Base-by-base conservation (phyloP, 768 basidiomycete species). In the Neoboletus magnificus region DNA sequence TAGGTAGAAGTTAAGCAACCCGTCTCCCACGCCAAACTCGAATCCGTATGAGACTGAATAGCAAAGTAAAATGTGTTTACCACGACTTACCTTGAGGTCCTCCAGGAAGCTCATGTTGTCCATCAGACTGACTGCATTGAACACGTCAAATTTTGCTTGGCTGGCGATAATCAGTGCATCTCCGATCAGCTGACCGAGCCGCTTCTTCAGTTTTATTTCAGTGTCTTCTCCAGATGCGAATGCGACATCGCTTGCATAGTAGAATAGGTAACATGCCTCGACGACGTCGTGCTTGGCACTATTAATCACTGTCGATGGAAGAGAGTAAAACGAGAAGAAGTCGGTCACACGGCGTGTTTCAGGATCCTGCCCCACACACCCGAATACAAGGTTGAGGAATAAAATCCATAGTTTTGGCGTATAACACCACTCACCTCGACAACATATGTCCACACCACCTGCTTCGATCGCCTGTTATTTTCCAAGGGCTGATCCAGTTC, bases 401-500 rank as follows among this genome's bases (percentile, higher is more conserved):
- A 36, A 20, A 16, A 50, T 15, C 2, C 25, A 41, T 8, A 25
- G 5, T 22, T 2, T 23, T 45, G 48, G 44, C 40, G 47, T 16
- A 63, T 13, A 77, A 50, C 55, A 88, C 35, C 33, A 45, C 68
- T 54, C 57, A 68, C 96, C 83, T 98, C 95, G 44, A 97, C 90
- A 32, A 99, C 95, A 65, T 96, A 98, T 3, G 89, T 78, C 95
- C 95, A 99, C 3, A 90, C 87, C 29, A 98, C 96, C 68, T 98
- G 97, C 2, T 84, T 85, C 9, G 81, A 73, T 60, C 90, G 78
- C 66, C 86, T 65, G 57, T 70, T 47, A 42, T 69, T 58, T 35
- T 66, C 63, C 25, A 30, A 47, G 23, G 70, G 66, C 45, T 74
- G 77, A 23, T 79, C 83, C 54, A 68, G 59, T 48, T 77, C 80